Base-by-base conservation (phyloP, 2,329 filamentous ascomycete genomes). In the Lachnellula cervina region DNA sequence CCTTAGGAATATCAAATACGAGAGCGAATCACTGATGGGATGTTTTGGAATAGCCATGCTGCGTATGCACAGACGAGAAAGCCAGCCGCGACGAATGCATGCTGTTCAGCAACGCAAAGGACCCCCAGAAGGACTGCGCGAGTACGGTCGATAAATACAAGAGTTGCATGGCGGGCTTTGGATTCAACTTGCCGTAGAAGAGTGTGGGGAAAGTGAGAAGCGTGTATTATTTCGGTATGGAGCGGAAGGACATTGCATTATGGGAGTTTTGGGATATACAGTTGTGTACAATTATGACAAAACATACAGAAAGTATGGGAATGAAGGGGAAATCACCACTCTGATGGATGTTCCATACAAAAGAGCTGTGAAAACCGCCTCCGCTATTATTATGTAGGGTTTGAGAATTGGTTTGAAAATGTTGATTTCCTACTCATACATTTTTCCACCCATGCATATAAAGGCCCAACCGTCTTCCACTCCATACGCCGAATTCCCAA, bases 61-160 rank as follows among this genome's bases (percentile, higher is more conserved):
- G 94, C 72, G 94, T 97, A 32, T 99, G 94, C 83, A 97, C 92
- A 71, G 84, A 94, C 45, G 91, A 99, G 74, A 99, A 99, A 74
- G 80, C 89, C 40, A 82, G 82, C 65, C 90, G 94, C 61, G 94
- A 99, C 76, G 92, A 99, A 75, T 99, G 94, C 80, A 97, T 99
- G 93, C 88, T 99, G 55, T 97, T 97, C 78, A 96, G 90, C 54
- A 91, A 83, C 60, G 81, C 89, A 59, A 80, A 86, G 68, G 88
- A 97, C 70, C 90, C 94, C 40, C 82, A 89, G 66, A 80, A 83
- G 68, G 91, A 95, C 68, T 99, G 94, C 80, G 81, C 86, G 73
- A 81, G 86, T 50, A 81, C 90, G 60, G 88, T 99, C 61, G 83
- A 90, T 28, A 85, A 89, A 70, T 99, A 99, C 77, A 87, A 85